phyloP scores from a whole-genome alignment of 495 filamentous ascomycete species.

The Glutinoglossum americanum region DNA sequence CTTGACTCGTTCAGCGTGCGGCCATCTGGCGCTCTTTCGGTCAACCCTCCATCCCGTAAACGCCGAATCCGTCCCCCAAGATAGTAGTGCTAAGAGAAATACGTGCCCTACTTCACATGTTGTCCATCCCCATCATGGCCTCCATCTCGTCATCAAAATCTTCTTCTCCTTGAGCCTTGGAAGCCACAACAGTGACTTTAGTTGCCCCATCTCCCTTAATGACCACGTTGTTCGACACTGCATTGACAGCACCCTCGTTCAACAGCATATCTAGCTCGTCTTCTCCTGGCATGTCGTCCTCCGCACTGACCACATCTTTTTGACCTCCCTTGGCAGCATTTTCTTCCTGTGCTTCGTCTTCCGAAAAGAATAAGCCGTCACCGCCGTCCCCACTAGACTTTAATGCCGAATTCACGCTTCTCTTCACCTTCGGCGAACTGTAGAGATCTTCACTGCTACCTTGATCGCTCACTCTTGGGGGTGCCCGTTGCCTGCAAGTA shows the following conservation, averaged over 20 bases:
- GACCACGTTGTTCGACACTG: neutral
- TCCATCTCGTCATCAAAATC: slow-evolving; percentile 1
- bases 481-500: neutral
- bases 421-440: neutral
- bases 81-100: neutral
- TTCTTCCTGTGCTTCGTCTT: neutral
- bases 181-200: neutral
- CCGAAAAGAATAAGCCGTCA: neutral
- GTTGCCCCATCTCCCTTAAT: neutral
- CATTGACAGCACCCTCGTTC: neutral
- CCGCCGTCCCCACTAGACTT: neutral
- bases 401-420: neutral
- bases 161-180: neutral
- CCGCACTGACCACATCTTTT: neutral
- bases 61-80: neutral
- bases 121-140: neutral
- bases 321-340: neutral
- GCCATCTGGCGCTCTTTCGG: too few species aligned
- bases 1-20: too few species aligned
- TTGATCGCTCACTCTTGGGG: neutral
- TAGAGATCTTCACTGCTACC: neutral
- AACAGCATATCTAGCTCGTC: neutral
- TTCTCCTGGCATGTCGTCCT: neutral
- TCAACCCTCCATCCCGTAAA: neutral
- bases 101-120: neutral